Conservation (phyloP, 2,329 filamentous ascomycete genomes). For the Fonsecaea pugnacius region DNA sequence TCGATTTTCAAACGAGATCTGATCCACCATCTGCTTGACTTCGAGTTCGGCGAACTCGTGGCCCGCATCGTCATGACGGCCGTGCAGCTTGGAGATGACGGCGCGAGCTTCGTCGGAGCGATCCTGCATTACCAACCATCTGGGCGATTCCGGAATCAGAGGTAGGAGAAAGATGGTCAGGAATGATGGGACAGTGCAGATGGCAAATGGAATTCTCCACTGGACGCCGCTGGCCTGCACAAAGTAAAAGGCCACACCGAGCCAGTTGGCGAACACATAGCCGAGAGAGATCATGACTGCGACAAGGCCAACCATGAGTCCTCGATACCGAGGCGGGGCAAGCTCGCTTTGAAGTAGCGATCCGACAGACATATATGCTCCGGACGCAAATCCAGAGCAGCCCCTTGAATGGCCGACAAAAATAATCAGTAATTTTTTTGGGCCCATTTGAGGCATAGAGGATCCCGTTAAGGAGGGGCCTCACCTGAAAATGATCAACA, state of each 20-base stretch:
- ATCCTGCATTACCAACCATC: conserved; percentile 37
- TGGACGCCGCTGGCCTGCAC: conserved; percentile 34
- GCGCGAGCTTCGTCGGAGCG: conserved; percentile 33
- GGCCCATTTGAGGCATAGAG: background rate
- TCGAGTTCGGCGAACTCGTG: conserved; percentile 7
- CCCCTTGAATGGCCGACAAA: background rate
- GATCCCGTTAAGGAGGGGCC: background rate
- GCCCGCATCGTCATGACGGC: background rate
- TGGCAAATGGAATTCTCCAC: conserved; percentile 34
- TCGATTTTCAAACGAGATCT: conserved; percentile 2
- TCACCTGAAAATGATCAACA: conserved; percentile 44
- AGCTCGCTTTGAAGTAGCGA: conserved; percentile 48
- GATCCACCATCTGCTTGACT: conserved; percentile 1
- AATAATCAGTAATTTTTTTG: background rate
- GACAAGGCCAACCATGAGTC: conserved; percentile 32
- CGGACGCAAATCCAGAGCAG: conserved; percentile 8
- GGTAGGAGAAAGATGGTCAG: conserved; percentile 7
- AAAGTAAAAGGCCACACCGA: conserved; percentile 36
- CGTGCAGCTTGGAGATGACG: conserved; percentile 37
- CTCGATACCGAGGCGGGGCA: conserved; percentile 47
- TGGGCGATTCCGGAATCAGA: conserved; percentile 38
- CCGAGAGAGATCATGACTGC: conserved; percentile 38
- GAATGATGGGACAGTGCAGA: conserved; percentile 6
- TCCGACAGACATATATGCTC: background rate
- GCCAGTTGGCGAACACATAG: conserved; percentile 37